phyloP scores from a whole-genome alignment of 192 early-diverging fungal genomes.

The Helicostylum pulchrum region DNA sequence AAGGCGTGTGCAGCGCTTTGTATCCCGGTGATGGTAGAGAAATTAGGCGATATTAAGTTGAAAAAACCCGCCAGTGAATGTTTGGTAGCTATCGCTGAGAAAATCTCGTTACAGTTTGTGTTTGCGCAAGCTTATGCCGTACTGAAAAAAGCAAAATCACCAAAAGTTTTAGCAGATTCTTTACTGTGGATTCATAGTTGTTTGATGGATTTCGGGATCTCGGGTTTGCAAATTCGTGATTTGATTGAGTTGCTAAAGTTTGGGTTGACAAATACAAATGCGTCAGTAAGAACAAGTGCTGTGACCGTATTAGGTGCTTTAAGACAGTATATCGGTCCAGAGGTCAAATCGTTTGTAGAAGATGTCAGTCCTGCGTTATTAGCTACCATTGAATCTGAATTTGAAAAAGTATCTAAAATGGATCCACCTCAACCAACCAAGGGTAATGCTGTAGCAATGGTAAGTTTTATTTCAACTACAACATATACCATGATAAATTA shows the following conservation, averaged over 20 bases:
- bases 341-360: slow-evolving; percentile 77
- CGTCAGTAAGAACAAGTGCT: slow-evolving; percentile 74
- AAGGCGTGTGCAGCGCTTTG: slow-evolving; percentile 69
- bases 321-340: slow-evolving; percentile 80
- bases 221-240: slow-evolving; percentile 69
- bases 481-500: too few species aligned
- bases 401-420: slow-evolving; percentile 78
- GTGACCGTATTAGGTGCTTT: slow-evolving; percentile 80
- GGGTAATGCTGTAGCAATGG: slow-evolving; percentile 19
- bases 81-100: slow-evolving; percentile 74
- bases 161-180: slow-evolving; percentile 86
- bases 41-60: slow-evolving; percentile 93
- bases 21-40: slow-evolving; percentile 74
- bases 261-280: slow-evolving; percentile 79
- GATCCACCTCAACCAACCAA: slow-evolving; percentile 66
- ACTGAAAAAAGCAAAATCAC: slow-evolving; percentile 77
- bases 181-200: slow-evolving; percentile 83
- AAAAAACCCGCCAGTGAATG: slow-evolving; percentile 82
- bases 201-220: slow-evolving; percentile 88
- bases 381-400: slow-evolving; percentile 87
- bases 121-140: slow-evolving; percentile 74
- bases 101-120: slow-evolving; percentile 76
- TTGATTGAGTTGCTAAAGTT: slow-evolving; percentile 85
- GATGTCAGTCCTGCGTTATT: slow-evolving; percentile 84
- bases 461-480: slow-evolving; percentile 13